Base-by-base conservation (phyloP, 2,329 filamentous ascomycete species). In the Pseudophaeomoniella oleicola region DNA sequence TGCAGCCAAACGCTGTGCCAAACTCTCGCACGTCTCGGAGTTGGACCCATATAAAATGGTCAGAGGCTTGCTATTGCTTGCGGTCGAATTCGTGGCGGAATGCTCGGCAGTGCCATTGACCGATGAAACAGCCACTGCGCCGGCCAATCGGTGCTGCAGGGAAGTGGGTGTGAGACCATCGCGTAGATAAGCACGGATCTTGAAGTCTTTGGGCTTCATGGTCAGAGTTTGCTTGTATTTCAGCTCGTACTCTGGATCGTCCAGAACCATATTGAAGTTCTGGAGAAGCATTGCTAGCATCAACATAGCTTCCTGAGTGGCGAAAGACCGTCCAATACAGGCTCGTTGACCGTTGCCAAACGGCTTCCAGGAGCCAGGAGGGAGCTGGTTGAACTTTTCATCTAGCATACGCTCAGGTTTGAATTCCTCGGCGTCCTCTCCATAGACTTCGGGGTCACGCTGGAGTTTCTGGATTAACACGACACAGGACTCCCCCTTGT, bases 261-360 rank as follows among this genome's bases (percentile, higher is more conserved):
- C 69, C 37, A 76, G 53, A 32, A 64, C 62, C 40, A 85, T 73
- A 44, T 81, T 70, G 57, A 85, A 83, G 46, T 77, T 80, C 47
- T 83, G 79, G 39, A 85, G 60, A 10, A 83, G 50, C 48, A 79
- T 66, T 0, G 74, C 72, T 45, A 75, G 60, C 5, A 69, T 67
- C 1, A 82, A 57, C 5, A 79, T 50, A 2, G 70, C 65, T 54
- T 86, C 81, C 49, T 86, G 80, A 75, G 75, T 81, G 1, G 81
- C 78, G 50, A 86, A 86, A 0, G 72, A 66, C 1, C 79, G 63
- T 3, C 81, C 81, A 39, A 85, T 85, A 45, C 80, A 87, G 1
- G 63, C 75, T 36, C 81, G 61, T 43, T 69, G 64, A 1, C 80
- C 80, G 39, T 81, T 79, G 1, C 81, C 81, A 45, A 85, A 86